phyloP scores from a whole-genome alignment of 2,329 filamentous ascomycete species.

The Penicillium olsonii region DNA sequence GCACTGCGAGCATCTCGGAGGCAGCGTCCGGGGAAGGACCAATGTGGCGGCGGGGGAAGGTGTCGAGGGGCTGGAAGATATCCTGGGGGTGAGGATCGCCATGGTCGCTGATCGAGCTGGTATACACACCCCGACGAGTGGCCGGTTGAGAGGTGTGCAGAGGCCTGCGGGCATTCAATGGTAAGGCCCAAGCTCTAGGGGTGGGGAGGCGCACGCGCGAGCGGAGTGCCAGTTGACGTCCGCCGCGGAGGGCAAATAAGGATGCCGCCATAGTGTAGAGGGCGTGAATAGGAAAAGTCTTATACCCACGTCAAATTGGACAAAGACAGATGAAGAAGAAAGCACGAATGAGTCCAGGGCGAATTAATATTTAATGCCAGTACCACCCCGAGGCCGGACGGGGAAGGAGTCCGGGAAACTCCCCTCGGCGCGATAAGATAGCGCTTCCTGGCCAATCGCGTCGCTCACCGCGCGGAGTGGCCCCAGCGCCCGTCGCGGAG shows the following conservation, averaged over 20 bases:
- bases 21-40: conserved; percentile 72
- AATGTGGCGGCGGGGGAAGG: conserved; percentile 82
- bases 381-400: conserved; percentile 6
- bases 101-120: conserved; percentile 88
- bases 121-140: conserved; percentile 64
- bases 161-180: conserved; percentile 31
- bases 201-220: conserved; percentile 28
- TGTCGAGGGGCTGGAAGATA: conserved; percentile 51
- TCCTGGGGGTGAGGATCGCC: conserved; percentile 48
- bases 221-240: conserved; percentile 38
- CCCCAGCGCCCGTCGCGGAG: background rate
- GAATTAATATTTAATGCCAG: conserved; percentile 11
- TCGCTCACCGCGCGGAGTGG: background rate
- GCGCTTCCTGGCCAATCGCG: background rate
- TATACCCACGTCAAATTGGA: conserved; percentile 7
- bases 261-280: conserved; percentile 35
- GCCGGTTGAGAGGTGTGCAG: conserved; percentile 31
- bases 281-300: conserved; percentile 14
- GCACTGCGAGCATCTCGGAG: conserved; percentile 74
- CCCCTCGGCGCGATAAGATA: conserved; percentile 1
- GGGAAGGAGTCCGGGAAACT: conserved; percentile 8
- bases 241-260: conserved; percentile 36
- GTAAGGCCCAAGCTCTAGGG: conserved; percentile 28
- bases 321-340: conserved; percentile 4
- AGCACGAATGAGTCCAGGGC: background rate